Conservation (phyloP, 805 yeast species). For the Saturnispora sekii region DNA sequence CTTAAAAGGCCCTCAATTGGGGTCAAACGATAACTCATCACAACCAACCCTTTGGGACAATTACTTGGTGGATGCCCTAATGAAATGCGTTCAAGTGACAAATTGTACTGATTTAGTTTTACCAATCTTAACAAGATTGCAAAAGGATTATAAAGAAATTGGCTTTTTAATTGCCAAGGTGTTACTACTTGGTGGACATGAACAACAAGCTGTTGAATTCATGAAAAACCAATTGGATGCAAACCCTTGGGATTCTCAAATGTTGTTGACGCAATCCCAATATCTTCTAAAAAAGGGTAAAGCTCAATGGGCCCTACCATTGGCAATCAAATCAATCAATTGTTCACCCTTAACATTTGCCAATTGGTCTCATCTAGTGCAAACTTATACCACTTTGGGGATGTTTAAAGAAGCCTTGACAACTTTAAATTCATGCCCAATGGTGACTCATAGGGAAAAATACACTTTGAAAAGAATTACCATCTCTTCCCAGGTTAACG, state of each 20-base stretch:
- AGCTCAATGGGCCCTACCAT: constrained; percentile 46
- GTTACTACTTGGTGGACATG: constrained; percentile 45
- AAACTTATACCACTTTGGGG: constrained; percentile 50
- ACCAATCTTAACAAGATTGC: constrained; percentile 45
- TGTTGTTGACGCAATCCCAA: constrained; percentile 47
- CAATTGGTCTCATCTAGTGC: constrained; percentile 63
- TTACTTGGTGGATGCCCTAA: constrained; percentile 66
- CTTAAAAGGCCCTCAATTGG: constrained; percentile 55
- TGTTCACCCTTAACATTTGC: constrained; percentile 66
- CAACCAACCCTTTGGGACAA: constrained; percentile 55
- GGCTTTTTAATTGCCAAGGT: constrained; percentile 46
- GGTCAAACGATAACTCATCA: constrained; percentile 58
- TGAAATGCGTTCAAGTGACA: constrained; percentile 54
- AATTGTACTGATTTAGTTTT: constrained; percentile 54
- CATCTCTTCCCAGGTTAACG: constrained; percentile 22
- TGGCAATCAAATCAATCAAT: constrained; percentile 57
- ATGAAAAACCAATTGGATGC: constrained; percentile 35
- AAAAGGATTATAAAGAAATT: constrained; percentile 46
- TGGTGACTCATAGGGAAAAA: constrained; percentile 65
- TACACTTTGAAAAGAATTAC: constrained; percentile 48
- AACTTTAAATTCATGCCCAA: constrained; percentile 71
- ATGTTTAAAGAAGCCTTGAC: constrained; percentile 65
- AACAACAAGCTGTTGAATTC: constrained; percentile 44
- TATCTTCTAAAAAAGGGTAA: constrained; percentile 45
- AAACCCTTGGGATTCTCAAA: constrained; percentile 42